Evolutionary conservation across 371 early-diverging fungal genomes (phyloP).

Genomic region (Rhizomucor pusillus): DNA sequence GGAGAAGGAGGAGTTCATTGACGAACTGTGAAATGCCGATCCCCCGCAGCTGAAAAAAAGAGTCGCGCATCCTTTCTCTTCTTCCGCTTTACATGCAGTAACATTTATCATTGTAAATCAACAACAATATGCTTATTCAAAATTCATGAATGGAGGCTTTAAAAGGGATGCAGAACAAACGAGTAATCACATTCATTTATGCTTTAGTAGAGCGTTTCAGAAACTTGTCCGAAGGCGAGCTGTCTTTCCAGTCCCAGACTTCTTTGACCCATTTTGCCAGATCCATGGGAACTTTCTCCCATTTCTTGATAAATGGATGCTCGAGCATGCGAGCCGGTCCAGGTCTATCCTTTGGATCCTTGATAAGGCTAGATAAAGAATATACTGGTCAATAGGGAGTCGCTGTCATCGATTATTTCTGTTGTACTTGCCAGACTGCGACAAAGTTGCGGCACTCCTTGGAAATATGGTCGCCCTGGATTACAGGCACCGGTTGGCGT

Average conservation of each 20-base stretch:
- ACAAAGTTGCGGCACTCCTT: constrained; percentile 77
- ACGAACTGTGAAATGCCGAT: constrained; percentile 1
- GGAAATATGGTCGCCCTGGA: constrained; percentile 57
- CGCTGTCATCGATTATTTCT: too few relatives aligned
- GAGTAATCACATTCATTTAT: too few relatives aligned
- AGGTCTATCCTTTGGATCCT: constrained; percentile 75
- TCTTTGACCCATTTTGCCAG: constrained; percentile 51
- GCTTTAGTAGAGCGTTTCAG: too few relatives aligned
- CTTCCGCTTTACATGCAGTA: too few relatives aligned
- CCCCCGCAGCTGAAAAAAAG: too few relatives aligned
- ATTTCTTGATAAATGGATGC: constrained; percentile 61
- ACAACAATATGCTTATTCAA: background rate
- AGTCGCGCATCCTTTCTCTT: too few relatives aligned
- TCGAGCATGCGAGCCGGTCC: constrained; percentile 73
- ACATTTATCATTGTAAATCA: too few relatives aligned
- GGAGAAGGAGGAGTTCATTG: constrained; percentile 11
- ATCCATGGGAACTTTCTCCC: constrained; percentile 49
- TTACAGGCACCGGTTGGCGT: constrained; percentile 78
- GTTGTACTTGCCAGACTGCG: constrained; percentile 54
- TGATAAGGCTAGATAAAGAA: constrained; percentile 60
- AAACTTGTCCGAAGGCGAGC: background rate
- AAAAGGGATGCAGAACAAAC: too few relatives aligned
- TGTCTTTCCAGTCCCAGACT: constrained; percentile 52
- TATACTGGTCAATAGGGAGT: constrained; percentile 10
- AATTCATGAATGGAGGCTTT: too few relatives aligned